Conservation (phyloP, 2,329 filamentous ascomycete genomes). For the Cordyceps cateniannulata region DNA sequence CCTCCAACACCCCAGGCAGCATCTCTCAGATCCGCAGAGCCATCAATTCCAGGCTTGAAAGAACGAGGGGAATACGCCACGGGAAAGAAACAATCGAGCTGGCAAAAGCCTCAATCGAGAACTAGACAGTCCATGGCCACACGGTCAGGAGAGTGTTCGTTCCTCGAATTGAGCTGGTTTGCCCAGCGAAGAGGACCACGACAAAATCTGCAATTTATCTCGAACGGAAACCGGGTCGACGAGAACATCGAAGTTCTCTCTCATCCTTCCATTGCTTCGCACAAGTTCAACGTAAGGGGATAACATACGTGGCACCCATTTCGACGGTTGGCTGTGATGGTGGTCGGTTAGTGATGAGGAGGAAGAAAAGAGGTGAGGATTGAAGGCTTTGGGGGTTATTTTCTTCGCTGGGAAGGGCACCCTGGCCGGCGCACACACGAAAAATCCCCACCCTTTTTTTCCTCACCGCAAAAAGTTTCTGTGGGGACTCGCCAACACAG, state of each 20-base stretch:
- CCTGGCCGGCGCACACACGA: not conserved
- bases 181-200: slow-evolving; percentile 76
- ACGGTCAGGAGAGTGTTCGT: not conserved
- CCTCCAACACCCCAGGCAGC: slow-evolving; percentile 10
- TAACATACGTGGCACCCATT: slow-evolving; percentile 49
- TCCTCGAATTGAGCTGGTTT: slow-evolving; percentile 19
- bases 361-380: slow-evolving; percentile 6
- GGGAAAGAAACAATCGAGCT: slow-evolving; percentile 62
- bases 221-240: slow-evolving; percentile 30
- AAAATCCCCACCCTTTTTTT: slow-evolving; percentile 14
- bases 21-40: slow-evolving; percentile 33
- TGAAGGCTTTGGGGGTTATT: not conserved
- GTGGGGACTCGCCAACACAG: not conserved
- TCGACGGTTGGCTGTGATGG: slow-evolving; percentile 32
- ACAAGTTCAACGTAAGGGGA: slow-evolving; percentile 31
- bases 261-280: slow-evolving; percentile 21
- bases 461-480: slow-evolving; percentile 9
- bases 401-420: not conserved
- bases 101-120: slow-evolving; percentile 35
- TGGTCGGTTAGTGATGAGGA: slow-evolving; percentile 34
- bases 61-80: slow-evolving; percentile 49
- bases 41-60: slow-evolving; percentile 36
- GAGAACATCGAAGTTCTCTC: slow-evolving; percentile 18
- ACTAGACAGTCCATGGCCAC: not conserved
- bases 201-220: slow-evolving; percentile 46